Conservation (phyloP, 768 basidiomycete species). For the Solioccasus polychromus region DNA sequence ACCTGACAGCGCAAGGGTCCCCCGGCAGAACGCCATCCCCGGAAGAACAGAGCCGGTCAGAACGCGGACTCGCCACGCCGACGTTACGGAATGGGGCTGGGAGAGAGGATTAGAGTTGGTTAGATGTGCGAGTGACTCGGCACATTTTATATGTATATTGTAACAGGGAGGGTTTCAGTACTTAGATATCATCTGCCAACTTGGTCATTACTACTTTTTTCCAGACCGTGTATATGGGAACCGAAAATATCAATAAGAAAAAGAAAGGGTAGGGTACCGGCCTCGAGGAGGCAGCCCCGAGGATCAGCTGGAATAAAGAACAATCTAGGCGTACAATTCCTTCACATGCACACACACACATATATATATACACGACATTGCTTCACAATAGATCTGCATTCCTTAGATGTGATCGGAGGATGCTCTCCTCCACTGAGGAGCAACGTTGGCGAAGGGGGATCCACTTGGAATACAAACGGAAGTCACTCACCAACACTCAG, state of each 20-base stretch:
- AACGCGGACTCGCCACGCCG: constrained; percentile 65
- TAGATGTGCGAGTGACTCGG: neutral
- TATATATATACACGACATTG: neutral
- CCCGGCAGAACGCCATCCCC: constrained; percentile 7
- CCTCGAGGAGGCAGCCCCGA: constrained; percentile 1
- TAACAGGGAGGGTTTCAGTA: too few relatives aligned
- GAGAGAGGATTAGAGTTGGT: constrained; percentile 19
- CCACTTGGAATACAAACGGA: neutral
- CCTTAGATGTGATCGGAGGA: constrained; percentile 66
- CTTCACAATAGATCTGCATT: constrained; percentile 65
- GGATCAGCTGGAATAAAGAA: neutral
- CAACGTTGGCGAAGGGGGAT: constrained; percentile 1
- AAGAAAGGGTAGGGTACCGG: too few relatives aligned
- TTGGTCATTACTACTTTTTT: too few relatives aligned
- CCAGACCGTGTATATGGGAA: too few relatives aligned
- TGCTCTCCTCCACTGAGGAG: constrained; percentile 62
- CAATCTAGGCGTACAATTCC: neutral
- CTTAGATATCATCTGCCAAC: too few relatives aligned
- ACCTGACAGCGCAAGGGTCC: constrained; percentile 33
- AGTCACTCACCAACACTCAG: constrained; percentile 56
- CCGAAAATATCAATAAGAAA: too few relatives aligned
- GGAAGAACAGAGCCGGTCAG: constrained; percentile 53
- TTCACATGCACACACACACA: constrained; percentile 1
- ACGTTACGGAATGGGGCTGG: constrained; percentile 50
- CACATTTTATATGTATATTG: neutral